Evolutionary conservation across 306 rosid species (phyloP), one percentile per base, ranked within the genome.

Genomic region (Parietaria judaica): DNA sequence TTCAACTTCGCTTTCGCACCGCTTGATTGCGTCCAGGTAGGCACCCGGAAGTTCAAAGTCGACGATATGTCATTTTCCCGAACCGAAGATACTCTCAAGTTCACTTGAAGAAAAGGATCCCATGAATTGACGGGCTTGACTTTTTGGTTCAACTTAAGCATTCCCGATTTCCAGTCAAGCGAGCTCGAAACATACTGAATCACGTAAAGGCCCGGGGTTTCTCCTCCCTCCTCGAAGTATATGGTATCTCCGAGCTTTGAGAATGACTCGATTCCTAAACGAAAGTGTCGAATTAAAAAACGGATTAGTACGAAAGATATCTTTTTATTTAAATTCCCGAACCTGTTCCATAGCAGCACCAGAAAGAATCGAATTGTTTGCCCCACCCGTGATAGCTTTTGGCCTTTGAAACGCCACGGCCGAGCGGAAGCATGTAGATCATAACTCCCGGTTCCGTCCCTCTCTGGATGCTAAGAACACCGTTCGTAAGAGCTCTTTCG

Each of bases 341-440:
- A 86, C 97, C 96, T 46, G 98, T 92, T 69, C 98, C 98, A 58
- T 88, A 92, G 73, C 98, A 92, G 75, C 98, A 88, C 98, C 98
- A 92, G 67, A 92, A 92, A 45, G 72, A 1, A 5, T 65, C 60
- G 64, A 76, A 77, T 2, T 79, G 78, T 14, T 70, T 75, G 66
- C 96, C 98, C 98, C 98, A 92, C 47, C 84, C 67, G 71, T 79
- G 92, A 16, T 0, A 45, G 52, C 81, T 70, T 48, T 4, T 56
- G 56, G 90, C 82, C 81, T 92, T 92, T 46, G 96, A 88, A 72
- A 63, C 76, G 47, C 95, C 98, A 51, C 66, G 53, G 11, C 77
- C 92, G 47, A 70, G 72, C 31, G 98, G 98, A 15, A 92, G 90
- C 89, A 92, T 80, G 76, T 92, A 92, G 66, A 92, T 77, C 98